phyloP scores from a whole-genome alignment of 345 rosid species.

The Salix caprea region DNA sequence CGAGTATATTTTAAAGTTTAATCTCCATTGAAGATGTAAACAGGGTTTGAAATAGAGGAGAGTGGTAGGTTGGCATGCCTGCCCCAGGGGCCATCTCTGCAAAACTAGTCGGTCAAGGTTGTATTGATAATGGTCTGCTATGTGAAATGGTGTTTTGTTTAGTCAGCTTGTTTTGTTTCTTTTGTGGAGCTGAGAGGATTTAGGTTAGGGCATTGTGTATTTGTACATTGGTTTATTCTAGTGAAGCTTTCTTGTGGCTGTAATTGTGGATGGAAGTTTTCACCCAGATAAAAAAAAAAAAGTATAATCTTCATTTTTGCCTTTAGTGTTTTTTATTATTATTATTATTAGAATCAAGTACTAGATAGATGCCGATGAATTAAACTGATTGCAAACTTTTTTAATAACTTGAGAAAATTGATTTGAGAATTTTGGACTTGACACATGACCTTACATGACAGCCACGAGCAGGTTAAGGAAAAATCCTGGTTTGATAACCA shows the following conservation, averaged over 20 bases:
- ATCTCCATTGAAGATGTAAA: slow-evolving; percentile 23
- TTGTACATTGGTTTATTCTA: slow-evolving; percentile 29
- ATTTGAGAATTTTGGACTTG: too few species aligned
- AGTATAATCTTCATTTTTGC: too few species aligned
- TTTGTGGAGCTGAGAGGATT: slow-evolving; percentile 19
- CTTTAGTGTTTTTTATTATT: too few species aligned
- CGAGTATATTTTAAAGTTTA: slow-evolving; percentile 23
- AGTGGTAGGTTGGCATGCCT: slow-evolving; percentile 41
- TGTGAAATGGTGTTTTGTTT: slow-evolving; percentile 21
- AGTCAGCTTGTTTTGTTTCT: slow-evolving; percentile 18
- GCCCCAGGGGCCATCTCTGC: slow-evolving; percentile 32
- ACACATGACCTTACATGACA: too few species aligned
- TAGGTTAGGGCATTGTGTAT: slow-evolving; percentile 33
- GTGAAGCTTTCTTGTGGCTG: slow-evolving; percentile 21
- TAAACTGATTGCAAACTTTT: too few species aligned
- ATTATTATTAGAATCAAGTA: too few species aligned
- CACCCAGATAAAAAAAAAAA: background rate
- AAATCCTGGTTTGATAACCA: too few species aligned
- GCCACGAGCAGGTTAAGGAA: too few species aligned
- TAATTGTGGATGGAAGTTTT: background rate
- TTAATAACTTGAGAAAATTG: too few species aligned
- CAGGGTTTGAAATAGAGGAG: slow-evolving; percentile 19
- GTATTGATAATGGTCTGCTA: slow-evolving; percentile 9
- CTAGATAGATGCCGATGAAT: too few species aligned
- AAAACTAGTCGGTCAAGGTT: slow-evolving; percentile 19